Evolutionary conservation across 139 green algal species (phyloP), one percentile per base, ranked within the genome.

Genomic region (Parachlorella kessleri): DNA sequence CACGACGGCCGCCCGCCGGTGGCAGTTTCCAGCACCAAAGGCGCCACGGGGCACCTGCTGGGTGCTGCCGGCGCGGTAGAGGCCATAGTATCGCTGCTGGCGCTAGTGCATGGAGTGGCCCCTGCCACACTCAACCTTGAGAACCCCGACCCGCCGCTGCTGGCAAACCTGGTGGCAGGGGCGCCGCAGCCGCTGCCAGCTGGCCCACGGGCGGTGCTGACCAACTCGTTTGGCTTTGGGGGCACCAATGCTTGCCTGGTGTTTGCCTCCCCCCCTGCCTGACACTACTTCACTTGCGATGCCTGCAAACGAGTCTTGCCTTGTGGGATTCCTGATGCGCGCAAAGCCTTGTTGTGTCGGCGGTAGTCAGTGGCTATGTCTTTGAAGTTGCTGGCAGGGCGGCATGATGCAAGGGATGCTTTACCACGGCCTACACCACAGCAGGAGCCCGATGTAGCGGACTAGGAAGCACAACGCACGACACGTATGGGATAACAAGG

Each of bases 211-310:
- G 93, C 88, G 1, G 95, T 86, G 14, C 75, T 98, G 69, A 92
- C 85, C 66, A 99, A 99, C 86, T 95, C 90, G 26, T 99, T 99
- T 80, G 96, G 96, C 0, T 99, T 99, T 87, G 96, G 96, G 1
- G 96, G 96, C 30, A 96, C 90, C 4, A 99, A 99, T 82, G 92
- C 89, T 6, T 87, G 75, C 2, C 70, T 99, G 38, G 67, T 97
- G 39, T 94, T 98, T 63, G 71, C 83, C 6, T 81, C 83, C n/a
- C 79, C 88, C 41, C 85, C 88, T 18, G 48, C 38, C 5, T 81
- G 42, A 18, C 69, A 75, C 41, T 75, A 26, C 30, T 77, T 66
- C 59, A 26, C 59, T 9, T 18, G 6, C 59, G 59, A 21, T 68
- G 59, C 48, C n/a, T n/a, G n/a, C n/a, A n/a, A n/a, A n/a, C n/a